Conservation (phyloP, 306 rosid species). For the Pyrus bretschneideri region DNA sequence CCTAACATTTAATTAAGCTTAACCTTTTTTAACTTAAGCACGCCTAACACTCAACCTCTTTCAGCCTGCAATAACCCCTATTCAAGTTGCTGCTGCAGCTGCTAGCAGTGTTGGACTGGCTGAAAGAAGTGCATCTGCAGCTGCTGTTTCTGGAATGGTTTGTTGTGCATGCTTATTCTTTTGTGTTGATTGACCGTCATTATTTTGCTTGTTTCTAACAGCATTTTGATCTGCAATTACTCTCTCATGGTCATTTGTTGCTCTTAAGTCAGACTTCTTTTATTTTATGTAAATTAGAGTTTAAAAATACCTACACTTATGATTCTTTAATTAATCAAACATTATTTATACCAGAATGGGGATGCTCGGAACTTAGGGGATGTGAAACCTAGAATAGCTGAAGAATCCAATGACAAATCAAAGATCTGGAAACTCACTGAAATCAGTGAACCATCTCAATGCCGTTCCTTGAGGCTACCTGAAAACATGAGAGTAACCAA, state of each 20-base stretch:
- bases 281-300: neutral
- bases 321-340: neutral
- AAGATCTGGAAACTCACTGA: slow-evolving; percentile 98
- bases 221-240: neutral
- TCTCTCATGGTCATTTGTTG: neutral
- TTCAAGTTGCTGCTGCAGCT: slow-evolving; percentile 61
- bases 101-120: slow-evolving; percentile 62
- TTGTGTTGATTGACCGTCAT: neutral
- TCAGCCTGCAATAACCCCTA: slow-evolving; percentile 77
- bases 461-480: slow-evolving; percentile 85
- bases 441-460: slow-evolving; percentile 77
- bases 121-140: slow-evolving; percentile 68
- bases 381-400: slow-evolving; percentile 87
- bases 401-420: slow-evolving; percentile 92
- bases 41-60: slow-evolving; percentile 16
- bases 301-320: neutral
- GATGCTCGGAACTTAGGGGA: slow-evolving; percentile 82
- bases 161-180: slow-evolving; percentile 17
- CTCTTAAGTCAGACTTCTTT: neutral
- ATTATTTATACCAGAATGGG: slow-evolving; percentile 60
- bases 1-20: neutral
- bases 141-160: slow-evolving; percentile 78
- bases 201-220: neutral
- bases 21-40: too few species aligned
- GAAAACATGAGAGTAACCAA: slow-evolving; percentile 72